phyloP scores from a whole-genome alignment of 2,329 filamentous ascomycete genomes.

The Corniculantispora saksenae region DNA sequence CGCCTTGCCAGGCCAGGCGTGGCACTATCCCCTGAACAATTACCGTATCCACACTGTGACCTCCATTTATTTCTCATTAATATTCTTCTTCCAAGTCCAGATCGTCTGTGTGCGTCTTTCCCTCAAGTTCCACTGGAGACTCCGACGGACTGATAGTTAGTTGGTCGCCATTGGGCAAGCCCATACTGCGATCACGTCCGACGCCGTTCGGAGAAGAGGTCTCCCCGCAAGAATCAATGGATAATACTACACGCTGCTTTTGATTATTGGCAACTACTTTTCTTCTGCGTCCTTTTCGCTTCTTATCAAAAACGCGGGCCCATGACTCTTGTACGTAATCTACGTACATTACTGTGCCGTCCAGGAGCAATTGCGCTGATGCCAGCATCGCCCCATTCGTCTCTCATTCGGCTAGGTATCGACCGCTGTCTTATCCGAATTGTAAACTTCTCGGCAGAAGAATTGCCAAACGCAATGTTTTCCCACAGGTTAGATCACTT shows the following conservation, averaged over 20 bases:
- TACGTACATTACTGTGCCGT: neutral
- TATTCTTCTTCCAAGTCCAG: neutral
- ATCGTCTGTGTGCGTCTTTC: neutral
- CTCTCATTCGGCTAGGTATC: neutral
- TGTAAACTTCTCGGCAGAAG: no score
- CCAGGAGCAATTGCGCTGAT: neutral
- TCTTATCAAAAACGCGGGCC: neutral
- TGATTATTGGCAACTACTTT: neutral
- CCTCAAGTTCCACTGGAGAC: neutral
- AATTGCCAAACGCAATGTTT: no score
- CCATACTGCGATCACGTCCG: neutral
- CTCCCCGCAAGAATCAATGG: neutral
- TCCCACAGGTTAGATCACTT: no score
- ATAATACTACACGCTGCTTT: neutral
- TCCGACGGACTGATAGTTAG: neutral
- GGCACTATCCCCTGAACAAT: neutral
- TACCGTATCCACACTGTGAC: neutral
- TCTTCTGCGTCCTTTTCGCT: neutral
- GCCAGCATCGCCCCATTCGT: neutral
- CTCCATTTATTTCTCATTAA: neutral
- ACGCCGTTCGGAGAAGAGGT: neutral
- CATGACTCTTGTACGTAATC: neutral
- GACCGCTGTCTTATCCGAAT: neutral
- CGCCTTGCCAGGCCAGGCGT: no score
- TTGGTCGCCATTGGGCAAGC: neutral